These are phyloP conservation scores for Taphrina pruni DNA, from an alignment of 1,139 yeast genomes.

Conservation along the genomic window DNA sequence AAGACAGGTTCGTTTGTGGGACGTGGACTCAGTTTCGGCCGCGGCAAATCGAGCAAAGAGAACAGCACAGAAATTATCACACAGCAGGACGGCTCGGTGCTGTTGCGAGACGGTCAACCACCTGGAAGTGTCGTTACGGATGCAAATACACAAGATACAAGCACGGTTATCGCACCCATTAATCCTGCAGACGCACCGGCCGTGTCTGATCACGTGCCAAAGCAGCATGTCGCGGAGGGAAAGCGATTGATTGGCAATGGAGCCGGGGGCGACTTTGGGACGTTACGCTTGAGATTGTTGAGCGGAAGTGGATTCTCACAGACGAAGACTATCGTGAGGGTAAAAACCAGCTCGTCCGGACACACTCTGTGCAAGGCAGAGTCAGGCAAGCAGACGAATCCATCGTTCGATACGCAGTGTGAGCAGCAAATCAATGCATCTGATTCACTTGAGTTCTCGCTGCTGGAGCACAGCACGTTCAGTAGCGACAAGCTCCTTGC, in stretches of 20 bases:
- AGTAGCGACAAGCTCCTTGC: constrained; percentile 75
- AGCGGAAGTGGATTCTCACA: constrained; percentile 16
- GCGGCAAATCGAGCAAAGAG: constrained; percentile 1
- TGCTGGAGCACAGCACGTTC: constrained; percentile 72
- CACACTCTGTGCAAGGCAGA: constrained; percentile 12
- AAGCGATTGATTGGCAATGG: not conserved
- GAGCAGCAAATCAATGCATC: constrained; percentile 71
- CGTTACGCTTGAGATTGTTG: not conserved
- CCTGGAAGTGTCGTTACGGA: not conserved
- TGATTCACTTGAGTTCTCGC: constrained; percentile 63
- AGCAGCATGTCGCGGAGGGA: not conserved
- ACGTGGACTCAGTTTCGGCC: constrained; percentile 18
- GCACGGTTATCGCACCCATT: not conserved
- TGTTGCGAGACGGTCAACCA: constrained; percentile 1
- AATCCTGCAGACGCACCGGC: not conserved
- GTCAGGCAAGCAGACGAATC: not conserved
- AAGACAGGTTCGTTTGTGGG: constrained; percentile 27
- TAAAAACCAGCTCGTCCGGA: not conserved
- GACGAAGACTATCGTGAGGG: not conserved
- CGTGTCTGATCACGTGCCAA: not conserved
- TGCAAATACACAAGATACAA: not conserved
- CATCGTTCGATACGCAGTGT: constrained; percentile 47
- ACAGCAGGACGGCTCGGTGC: constrained; percentile 8
- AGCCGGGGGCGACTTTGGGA: not conserved
- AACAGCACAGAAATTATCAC: too few relatives aligned